A percentile compares a stretch with the other conserved stretches of the same genome.
These are phyloP conservation scores for Nothomitra cinnamomea DNA, from an alignment of 2,329 filamentous ascomycete species.

Conservation along the genomic window DNA sequence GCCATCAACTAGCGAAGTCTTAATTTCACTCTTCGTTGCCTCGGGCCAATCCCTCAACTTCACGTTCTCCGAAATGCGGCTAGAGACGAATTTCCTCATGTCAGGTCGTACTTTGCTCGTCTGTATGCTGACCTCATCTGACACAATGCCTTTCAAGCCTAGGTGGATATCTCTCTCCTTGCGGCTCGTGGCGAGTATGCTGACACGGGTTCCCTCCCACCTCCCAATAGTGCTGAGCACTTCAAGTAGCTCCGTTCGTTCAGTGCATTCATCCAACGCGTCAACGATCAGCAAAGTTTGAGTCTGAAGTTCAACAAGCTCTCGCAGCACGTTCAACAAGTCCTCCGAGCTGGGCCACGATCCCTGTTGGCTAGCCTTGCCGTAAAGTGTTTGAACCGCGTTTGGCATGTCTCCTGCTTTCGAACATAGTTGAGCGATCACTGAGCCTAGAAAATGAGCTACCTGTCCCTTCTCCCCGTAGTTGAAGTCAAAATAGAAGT, in stretches of 20 bases:
- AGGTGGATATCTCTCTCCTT: constrained; percentile 2
- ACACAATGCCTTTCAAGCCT: not conserved
- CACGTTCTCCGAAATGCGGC: constrained; percentile 1
- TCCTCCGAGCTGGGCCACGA: too few relatives aligned
- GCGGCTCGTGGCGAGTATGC: constrained; percentile 5
- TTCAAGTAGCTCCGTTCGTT: not conserved
- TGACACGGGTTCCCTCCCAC: not conserved
- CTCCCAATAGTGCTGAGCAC: not conserved
- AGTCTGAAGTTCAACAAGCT: too few relatives aligned
- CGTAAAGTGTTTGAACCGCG: too few relatives aligned
- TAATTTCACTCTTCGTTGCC: constrained; percentile 7
- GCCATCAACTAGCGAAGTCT: constrained; percentile 3
- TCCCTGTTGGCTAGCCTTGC: too few relatives aligned
- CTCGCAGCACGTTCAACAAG: too few relatives aligned
- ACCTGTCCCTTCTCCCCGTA: too few relatives aligned
- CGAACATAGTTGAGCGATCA: too few relatives aligned
- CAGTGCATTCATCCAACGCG: too few relatives aligned
- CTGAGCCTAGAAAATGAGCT: too few relatives aligned
- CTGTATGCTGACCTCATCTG: not conserved
- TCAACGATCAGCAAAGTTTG: too few relatives aligned
- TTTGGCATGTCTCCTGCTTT: too few relatives aligned
- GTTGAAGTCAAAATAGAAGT: too few relatives aligned
- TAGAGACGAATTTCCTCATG: constrained; percentile 7
- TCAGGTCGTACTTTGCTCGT: not conserved
- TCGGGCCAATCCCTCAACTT: constrained; percentile 4